Evolutionary conservation across 176 grass and related monocot genomes (phyloP), one percentile per base, ranked within the genome.

Genomic region (Oryza australiensis): DNA sequence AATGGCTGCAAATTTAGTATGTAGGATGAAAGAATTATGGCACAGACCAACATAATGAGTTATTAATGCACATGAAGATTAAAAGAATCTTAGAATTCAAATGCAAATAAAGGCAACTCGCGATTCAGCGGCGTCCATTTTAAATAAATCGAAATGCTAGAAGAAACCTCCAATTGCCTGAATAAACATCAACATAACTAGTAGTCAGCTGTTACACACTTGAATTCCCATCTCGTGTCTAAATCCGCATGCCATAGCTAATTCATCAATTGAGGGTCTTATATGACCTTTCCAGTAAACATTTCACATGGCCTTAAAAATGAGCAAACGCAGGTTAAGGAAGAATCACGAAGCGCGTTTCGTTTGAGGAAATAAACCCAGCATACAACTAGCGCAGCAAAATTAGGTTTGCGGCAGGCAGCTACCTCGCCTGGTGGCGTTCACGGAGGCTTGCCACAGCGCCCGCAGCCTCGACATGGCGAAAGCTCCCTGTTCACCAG

Each of bases 401-500:
- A 62, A 0, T 40, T 62, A 80, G 51, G 38, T 23, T 23, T 72
- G 45, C 40, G 16, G 22, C 6, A 66, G 55, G 53, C 18, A 77
- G 35, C 37, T 88, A 92, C 92, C 92, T 92, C 87, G 73, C 82
- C 80, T 94, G 18, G 89, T 92, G 55, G 92, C 87, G 71, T 82
- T 89, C 57, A 94, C 64, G 29, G 93, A 94, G 72, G 93, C 93
- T 83, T 92, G 84, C 77, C 84, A 86, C n/a, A 94, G 78, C 41
- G 87, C 64, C 41, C 89, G 89, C 49, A 94, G 80, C 74, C 87
- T 92, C 64, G 82, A 89, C 92, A 94, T 94, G 64, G 42, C 60
- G 12, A 73, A 26, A 60, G 33, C 34, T 55, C 43, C 13, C 46
- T 5, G 46, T 12, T 43, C 41, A 43, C 6, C 38, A 40, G 38